Base-by-base conservation (phyloP, 192 early-diverging fungal species). In the Endogone sp. region DNA sequence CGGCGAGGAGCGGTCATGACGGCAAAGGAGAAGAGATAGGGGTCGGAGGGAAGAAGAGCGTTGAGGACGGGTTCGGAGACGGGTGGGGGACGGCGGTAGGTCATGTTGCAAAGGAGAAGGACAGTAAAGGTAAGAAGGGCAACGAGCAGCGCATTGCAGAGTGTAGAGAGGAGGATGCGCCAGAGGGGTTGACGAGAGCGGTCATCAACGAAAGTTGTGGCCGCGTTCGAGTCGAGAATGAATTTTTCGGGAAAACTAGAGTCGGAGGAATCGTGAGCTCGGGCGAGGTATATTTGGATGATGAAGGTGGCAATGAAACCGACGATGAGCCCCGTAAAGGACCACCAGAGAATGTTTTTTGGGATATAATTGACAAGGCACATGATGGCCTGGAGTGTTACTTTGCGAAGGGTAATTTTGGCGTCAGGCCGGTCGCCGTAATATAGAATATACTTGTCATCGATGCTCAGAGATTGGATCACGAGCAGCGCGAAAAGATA, bases 291-390 rank as follows among this genome's bases (percentile, higher is more conserved):
- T n/a, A n/a, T n/a, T 27, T 73, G 78, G 31, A 83, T 72, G 13
- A 65, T 4, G 22, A 85, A 11, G 0, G 75, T 67, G 10, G 71
- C 76, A 27, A 85, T 63, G 29, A 77, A 74, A 3, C 84, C 84
- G 24, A 79, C 73, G 13, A 78, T n/a, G 26, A 83, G 62, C 20
- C 84, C 81, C 27, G 81, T 67, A 24, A 81, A 64, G 44, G 84
- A 81, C 84, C 84, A 85, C 84, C 84, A 85, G 13, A 85, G 65
- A 66, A 82, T 79, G 27, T 81, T 85, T 68, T 81, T 81, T 4
- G 67, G 72, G 8, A 75, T 37, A 27, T 69, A 81, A 63, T 85
- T 85, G 28, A 85, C 29, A 6, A 85, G 71, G 25, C 77, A 83
- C 69, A 85, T 78, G 21, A 77, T 29, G 23, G 82, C 32, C 65